Conservation (phyloP, 805 yeast genomes). For the Wickerhamomyces bisporus region DNA sequence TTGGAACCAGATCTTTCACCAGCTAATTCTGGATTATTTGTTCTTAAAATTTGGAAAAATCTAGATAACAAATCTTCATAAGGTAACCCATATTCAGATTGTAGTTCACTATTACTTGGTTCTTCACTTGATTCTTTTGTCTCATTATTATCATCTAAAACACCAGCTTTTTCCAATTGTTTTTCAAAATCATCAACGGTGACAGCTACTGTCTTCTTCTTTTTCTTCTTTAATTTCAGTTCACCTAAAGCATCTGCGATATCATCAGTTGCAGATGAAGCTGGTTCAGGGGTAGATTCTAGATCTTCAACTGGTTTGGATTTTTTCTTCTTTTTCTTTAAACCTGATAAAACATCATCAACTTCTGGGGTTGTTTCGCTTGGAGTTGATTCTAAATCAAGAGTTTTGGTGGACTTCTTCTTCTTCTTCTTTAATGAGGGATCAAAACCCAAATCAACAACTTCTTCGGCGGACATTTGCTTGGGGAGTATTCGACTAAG, state of each 20-base stretch:
- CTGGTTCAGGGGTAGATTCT: constrained; percentile 29
- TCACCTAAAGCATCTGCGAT: constrained; percentile 64
- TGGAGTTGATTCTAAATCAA: constrained; percentile 29
- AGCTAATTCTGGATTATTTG: constrained; percentile 96
- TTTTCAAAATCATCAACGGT: constrained; percentile 78
- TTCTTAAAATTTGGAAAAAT: constrained; percentile 79
- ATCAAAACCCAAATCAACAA: constrained; percentile 56
- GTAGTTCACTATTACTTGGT: constrained; percentile 27
- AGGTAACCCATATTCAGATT: constrained; percentile 53
- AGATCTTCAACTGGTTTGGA: constrained; percentile 31
- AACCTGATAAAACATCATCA: constrained; percentile 69
- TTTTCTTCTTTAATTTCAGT: constrained; percentile 75
- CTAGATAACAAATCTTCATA: constrained; percentile 76
- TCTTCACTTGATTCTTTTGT: constrained; percentile 25
- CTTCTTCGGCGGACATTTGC: constrained; percentile 20
- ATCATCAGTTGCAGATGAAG: constrained; percentile 32
- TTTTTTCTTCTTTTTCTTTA: constrained; percentile 85
- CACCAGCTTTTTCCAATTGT: constrained; percentile 86
- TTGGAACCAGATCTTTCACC: constrained; percentile 92
- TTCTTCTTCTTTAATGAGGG: constrained; percentile 75
- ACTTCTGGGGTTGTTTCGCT: constrained; percentile 40
- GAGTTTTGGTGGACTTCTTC: constrained; percentile 52
- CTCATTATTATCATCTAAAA: constrained; percentile 38
- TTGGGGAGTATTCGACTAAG: not conserved
- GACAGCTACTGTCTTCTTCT: constrained; percentile 56